Percentiles rank a stretch among this genome's conserved stretches.
These are phyloP conservation scores for Biancaea sappan DNA, from an alignment of 306 rosid species.

Conservation along the genomic window DNA sequence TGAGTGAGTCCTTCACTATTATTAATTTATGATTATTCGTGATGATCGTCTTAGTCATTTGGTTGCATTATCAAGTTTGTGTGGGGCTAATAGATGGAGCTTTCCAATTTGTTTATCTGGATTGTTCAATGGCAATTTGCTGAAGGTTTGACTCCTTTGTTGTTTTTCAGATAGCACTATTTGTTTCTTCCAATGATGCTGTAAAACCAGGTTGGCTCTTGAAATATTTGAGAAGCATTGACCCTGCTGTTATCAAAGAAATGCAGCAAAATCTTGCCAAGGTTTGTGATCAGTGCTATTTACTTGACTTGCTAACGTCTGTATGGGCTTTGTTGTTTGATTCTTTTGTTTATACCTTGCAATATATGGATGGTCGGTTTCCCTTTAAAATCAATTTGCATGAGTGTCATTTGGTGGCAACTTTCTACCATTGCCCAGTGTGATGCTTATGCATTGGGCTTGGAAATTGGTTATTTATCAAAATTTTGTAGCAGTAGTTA, in stretches of 20 bases:
- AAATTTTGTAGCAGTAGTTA: constrained; percentile 8
- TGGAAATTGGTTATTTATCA: neutral
- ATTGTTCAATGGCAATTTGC: constrained; percentile 28
- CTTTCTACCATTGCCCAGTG: constrained; percentile 1
- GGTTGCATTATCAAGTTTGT: constrained; percentile 18
- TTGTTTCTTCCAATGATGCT: constrained; percentile 80
- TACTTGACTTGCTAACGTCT: neutral
- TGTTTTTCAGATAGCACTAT: constrained; percentile 53
- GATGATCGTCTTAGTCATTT: neutral
- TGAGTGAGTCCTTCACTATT: neutral
- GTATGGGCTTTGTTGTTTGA: neutral
- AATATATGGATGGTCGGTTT: neutral
- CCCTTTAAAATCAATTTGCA: neutral
- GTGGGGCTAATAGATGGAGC: constrained; percentile 20
- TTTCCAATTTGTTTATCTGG: constrained; percentile 11
- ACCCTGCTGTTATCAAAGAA: constrained; percentile 56
- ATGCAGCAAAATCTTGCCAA: constrained; percentile 74
- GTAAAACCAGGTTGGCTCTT: constrained; percentile 74
- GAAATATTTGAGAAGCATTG: constrained; percentile 61
- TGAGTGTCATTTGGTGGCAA: neutral
- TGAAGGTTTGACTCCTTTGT: constrained; percentile 22
- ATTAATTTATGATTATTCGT: neutral
- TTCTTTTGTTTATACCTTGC: constrained; percentile 12
- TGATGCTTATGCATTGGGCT: neutral
- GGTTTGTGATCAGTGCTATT: constrained; percentile 54